Conservation (phyloP, 2,329 filamentous ascomycete genomes). For the Drechslerella coelobrocha region DNA sequence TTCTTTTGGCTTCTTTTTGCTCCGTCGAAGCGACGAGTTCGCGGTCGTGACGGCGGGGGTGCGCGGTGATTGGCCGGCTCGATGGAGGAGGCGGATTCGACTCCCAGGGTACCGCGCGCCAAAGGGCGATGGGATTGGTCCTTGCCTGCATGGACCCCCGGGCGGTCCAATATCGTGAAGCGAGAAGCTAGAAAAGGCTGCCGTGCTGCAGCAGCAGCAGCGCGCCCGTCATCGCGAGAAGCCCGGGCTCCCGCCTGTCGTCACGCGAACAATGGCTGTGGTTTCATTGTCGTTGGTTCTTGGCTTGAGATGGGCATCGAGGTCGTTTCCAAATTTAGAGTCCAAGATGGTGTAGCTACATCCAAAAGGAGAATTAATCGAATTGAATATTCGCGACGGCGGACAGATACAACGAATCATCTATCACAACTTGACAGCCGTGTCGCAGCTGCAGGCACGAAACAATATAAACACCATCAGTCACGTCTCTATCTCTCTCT, state of each 20-base stretch:
- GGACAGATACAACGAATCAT: too few species aligned
- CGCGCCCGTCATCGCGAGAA: too few species aligned
- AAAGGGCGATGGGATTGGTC: conserved; percentile 35
- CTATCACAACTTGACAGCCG: too few species aligned
- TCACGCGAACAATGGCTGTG: conserved; percentile 34
- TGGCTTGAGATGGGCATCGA: neutral
- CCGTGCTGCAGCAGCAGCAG: too few species aligned
- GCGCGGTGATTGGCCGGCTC: conserved; percentile 38
- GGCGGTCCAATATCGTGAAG: neutral
- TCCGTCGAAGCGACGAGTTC: conserved; percentile 22
- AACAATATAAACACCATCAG: too few species aligned
- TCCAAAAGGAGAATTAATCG: too few species aligned
- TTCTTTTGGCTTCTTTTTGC: neutral
- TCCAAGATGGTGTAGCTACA: too few species aligned
- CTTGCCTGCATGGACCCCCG: neutral
- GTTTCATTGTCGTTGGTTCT: conserved; percentile 21
- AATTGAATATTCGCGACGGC: too few species aligned
- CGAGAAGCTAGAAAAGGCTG: neutral
- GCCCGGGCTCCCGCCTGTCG: conserved; percentile 4
- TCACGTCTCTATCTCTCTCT: too few species aligned
- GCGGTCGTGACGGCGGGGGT: conserved; percentile 14
- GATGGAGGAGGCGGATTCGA: neutral
- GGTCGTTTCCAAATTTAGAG: neutral
- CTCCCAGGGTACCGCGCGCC: conserved; percentile 45
- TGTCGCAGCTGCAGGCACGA: too few species aligned